A percentile compares a stretch with the other conserved stretches of the same genome.
phyloP scores from a whole-genome alignment of 2,329 filamentous ascomycete species.

The Cyanodermella asteris region DNA sequence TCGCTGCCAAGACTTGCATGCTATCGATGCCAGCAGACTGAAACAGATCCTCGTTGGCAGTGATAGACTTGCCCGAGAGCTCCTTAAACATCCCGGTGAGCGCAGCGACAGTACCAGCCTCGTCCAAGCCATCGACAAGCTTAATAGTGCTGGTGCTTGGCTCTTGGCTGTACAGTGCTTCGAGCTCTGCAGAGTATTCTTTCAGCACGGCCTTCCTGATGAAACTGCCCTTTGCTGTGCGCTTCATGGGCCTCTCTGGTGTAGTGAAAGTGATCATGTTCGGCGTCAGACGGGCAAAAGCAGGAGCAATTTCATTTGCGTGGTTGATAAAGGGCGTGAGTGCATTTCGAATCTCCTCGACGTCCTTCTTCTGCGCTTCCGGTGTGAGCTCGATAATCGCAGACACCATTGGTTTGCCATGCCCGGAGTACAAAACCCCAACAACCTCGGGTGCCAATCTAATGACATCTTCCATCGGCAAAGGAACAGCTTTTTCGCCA shows the following conservation, averaged over 20 bases:
- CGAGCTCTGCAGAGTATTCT: slow-evolving; percentile 24
- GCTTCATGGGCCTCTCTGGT: slow-evolving; percentile 20
- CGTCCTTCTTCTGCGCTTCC: slow-evolving; percentile 5
- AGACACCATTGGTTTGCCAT: slow-evolving; percentile 15
- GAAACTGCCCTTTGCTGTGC: slow-evolving; percentile 24
- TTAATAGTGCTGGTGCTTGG: slow-evolving; percentile 1
- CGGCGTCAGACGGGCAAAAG: slow-evolving; percentile 21
- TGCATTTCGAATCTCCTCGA: slow-evolving; percentile 15
- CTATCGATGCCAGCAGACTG: slow-evolving; percentile 10
- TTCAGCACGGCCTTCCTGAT: slow-evolving; percentile 19
- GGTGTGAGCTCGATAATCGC: slow-evolving; percentile 17
- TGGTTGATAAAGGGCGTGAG: slow-evolving; percentile 23
- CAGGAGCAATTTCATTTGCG: slow-evolving; percentile 20
- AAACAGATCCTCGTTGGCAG: slow-evolving; percentile 11
- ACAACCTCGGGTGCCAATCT: slow-evolving; percentile 13
- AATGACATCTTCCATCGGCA: slow-evolving; percentile 18
- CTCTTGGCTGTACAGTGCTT: slow-evolving; percentile 18
- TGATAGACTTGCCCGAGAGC: slow-evolving; percentile 10
- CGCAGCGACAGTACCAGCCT: slow-evolving; percentile 4
- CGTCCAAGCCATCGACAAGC: background rate
- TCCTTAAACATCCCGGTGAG: too few relatives aligned
- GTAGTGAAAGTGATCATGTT: slow-evolving; percentile 21
- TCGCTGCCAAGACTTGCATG: slow-evolving; percentile 10
- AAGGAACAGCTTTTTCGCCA: slow-evolving; percentile 23
- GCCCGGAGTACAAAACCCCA: slow-evolving; percentile 14